A percentile compares a stretch with the other conserved stretches of the same genome.
Evolutionary conservation across 352 stramenopile species (phyloP).

Genomic region (Globisporangium megalacanthum): DNA sequence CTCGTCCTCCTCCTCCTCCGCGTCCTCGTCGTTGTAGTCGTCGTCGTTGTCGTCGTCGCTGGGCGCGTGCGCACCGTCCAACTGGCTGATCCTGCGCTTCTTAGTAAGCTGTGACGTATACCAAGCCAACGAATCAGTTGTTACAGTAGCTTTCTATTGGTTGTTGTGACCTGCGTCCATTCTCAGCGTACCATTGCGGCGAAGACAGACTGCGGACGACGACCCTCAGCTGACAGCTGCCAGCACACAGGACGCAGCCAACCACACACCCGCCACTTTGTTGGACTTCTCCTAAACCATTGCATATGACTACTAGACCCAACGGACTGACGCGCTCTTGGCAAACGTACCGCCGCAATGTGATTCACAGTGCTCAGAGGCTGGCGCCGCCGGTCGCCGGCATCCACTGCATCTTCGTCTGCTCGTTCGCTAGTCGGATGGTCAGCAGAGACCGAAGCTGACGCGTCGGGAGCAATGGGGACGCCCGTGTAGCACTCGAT

Average conservation of each 20-base stretch:
- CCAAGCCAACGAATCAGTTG: not conserved
- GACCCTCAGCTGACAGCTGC: not conserved
- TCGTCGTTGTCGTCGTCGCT: not conserved
- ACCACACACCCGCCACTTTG: too few species aligned
- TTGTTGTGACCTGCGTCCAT: not conserved
- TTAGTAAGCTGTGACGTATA: conserved; percentile 2
- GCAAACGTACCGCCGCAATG: not conserved
- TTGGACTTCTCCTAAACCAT: too few species aligned
- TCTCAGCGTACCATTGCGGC: conserved; percentile 6
- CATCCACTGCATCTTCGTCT: not conserved
- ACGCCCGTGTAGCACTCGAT: conserved; percentile 5
- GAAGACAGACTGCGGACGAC: conserved; percentile 6
- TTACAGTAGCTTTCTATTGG: not conserved
- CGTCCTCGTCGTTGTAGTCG: not conserved
- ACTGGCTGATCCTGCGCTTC: conserved; percentile 11
- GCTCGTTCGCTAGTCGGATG: not conserved
- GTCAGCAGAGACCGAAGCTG: not conserved
- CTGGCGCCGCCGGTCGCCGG: too few species aligned
- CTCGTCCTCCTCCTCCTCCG: too few species aligned
- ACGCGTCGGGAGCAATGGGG: not conserved
- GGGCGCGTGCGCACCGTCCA: conserved; percentile 6
- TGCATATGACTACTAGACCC: not conserved
- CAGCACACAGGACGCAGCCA: not conserved
- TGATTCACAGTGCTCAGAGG: not conserved
- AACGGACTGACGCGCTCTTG: not conserved